Conservation (phyloP, 2,329 filamentous ascomycete species). For the Botrytis elliptica region DNA sequence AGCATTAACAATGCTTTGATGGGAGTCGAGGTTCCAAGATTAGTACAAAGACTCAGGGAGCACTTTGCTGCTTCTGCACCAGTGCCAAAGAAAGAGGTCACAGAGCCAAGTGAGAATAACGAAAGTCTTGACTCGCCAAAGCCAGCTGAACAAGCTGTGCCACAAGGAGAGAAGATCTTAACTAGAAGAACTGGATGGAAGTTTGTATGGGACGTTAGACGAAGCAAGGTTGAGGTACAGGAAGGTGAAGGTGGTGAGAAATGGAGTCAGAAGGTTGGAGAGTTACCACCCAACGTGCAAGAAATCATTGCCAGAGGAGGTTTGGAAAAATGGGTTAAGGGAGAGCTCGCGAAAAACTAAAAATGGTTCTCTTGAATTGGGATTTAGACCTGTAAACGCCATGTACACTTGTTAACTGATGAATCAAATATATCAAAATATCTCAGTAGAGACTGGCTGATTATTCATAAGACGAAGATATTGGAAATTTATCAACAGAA, state of each 20-base stretch:
- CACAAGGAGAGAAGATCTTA: conserved; percentile 50
- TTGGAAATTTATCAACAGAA: neutral
- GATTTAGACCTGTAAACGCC: neutral
- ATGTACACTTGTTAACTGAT: neutral
- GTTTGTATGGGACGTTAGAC: conserved; percentile 74
- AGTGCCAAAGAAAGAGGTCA: conserved; percentile 43
- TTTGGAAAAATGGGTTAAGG: conserved; percentile 72
- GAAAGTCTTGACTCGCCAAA: conserved; percentile 52
- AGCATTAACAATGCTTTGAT: conserved; percentile 78
- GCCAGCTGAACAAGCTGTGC: conserved; percentile 42
- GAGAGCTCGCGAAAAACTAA: conserved; percentile 29
- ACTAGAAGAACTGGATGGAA: conserved; percentile 82
- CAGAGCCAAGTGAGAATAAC: conserved; percentile 51
- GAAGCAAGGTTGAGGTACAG: conserved; percentile 67
- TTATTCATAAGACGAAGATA: neutral
- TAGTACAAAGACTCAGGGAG: conserved; percentile 65
- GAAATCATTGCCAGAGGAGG: conserved; percentile 78
- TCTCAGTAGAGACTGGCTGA: no score
- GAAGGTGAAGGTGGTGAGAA: conserved; percentile 62
- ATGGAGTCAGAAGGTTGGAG: conserved; percentile 81
- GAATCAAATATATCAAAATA: neutral
- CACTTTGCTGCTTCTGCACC: conserved; percentile 48
- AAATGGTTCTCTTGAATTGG: neutral
- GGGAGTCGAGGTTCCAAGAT: conserved; percentile 65
- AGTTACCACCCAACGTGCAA: conserved; percentile 82